Percentiles rank a stretch among this genome's conserved stretches.
Evolutionary conservation across 768 basidiomycete genomes (phyloP).

Genomic region (Phlebiopsis flavidoalba): DNA sequence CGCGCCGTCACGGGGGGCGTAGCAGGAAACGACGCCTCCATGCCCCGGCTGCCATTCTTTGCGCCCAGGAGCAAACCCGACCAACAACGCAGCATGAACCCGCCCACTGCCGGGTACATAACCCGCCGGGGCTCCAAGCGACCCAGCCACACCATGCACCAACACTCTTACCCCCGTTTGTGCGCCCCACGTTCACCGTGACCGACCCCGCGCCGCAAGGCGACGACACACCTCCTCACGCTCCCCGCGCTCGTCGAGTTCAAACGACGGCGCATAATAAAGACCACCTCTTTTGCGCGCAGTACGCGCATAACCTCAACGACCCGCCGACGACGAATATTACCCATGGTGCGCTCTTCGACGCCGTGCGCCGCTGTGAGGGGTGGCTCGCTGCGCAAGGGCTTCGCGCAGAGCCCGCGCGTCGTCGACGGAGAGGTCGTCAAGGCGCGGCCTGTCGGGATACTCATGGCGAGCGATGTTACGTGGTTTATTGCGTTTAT

Average conservation of each 20-base stretch:
- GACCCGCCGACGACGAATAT: conserved; percentile 22
- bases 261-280: conserved; percentile 28
- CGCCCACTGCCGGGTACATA: too few species aligned
- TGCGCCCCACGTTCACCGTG: conserved; percentile 33
- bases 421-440: conserved; percentile 16
- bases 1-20: too few species aligned
- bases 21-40: too few species aligned
- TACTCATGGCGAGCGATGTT: conserved; percentile 34
- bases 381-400: conserved; percentile 27
- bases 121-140: too few species aligned
- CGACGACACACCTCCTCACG: conserved; percentile 25
- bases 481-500: conserved; percentile 33
- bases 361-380: conserved; percentile 29
- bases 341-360: conserved; percentile 30
- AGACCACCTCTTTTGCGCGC: conserved; percentile 32
- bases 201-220: conserved; percentile 24
- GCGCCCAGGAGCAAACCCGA: too few species aligned
- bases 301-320: conserved; percentile 23
- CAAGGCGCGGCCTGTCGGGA: conserved; percentile 29
- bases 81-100: too few species aligned
- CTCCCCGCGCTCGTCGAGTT: conserved; percentile 36
- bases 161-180: conserved; percentile 19
- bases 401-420: conserved; percentile 23
- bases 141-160: too few species aligned
- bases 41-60: too few species aligned